Conservation (phyloP, 139 green algal species). For the Edaphochlamys debaryana region DNA sequence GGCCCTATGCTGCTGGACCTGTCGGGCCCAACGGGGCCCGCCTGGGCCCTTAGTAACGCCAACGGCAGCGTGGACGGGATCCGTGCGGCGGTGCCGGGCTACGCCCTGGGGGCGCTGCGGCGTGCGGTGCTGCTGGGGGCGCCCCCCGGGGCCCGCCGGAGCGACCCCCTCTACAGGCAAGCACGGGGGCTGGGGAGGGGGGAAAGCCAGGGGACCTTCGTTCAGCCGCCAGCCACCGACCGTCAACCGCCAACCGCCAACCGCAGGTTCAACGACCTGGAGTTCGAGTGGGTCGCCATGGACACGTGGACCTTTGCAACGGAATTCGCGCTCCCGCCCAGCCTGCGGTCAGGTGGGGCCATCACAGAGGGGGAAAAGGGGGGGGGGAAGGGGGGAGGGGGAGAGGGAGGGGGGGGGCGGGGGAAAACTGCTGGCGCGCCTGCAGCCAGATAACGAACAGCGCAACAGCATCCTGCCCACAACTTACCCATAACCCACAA, state of each 20-base stretch:
- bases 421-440: not conserved
- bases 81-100: conserved; percentile 1
- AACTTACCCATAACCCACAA: no score
- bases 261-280: conserved; percentile 69
- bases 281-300: conserved; percentile 61
- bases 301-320: conserved; percentile 71
- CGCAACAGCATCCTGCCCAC: no score
- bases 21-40: no score
- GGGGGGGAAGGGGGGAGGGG: not conserved
- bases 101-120: conserved; percentile 12
- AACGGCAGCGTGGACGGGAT: conserved; percentile 15
- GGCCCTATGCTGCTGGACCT: no score
- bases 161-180: conserved; percentile 25
- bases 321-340: conserved; percentile 43
- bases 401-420: no score
- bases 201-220: not conserved
- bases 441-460: no score
- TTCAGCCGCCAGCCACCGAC: not conserved
- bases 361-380: not conserved
- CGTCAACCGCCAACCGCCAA: not conserved
- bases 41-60: conserved; percentile 24
- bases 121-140: conserved; percentile 9
- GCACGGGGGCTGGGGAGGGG: no score
- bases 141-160: not conserved
- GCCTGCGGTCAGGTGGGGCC: not conserved